phyloP scores from a whole-genome alignment of 768 basidiomycete genomes.

The Tulasnella sp. region DNA sequence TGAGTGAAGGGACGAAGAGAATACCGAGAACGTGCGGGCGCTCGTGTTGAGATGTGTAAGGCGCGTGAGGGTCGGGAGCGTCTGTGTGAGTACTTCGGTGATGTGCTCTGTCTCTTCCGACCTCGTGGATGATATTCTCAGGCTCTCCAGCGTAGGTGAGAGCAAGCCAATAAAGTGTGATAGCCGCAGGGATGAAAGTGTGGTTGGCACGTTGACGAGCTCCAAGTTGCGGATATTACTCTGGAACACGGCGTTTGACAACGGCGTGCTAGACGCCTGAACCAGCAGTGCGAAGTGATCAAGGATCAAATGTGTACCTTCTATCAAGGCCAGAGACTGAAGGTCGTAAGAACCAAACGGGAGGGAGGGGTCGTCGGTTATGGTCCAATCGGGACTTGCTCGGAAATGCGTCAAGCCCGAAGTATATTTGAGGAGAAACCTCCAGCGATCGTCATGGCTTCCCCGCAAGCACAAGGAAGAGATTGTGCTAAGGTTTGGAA shows the following conservation, averaged over 20 bases:
- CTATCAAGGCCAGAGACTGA: neutral
- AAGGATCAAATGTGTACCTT: neutral
- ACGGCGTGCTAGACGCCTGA: neutral
- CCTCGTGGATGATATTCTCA: neutral
- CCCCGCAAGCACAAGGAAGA: neutral
- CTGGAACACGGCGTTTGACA: neutral
- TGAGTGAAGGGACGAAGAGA: neutral
- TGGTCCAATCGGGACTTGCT: neutral
- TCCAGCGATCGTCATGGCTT: slow-evolving; percentile 5
- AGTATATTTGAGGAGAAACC: slow-evolving; percentile 6
- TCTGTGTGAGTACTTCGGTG: neutral
- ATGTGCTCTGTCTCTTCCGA: neutral
- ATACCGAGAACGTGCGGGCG: neutral
- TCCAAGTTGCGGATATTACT: neutral
- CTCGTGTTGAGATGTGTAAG: slow-evolving; percentile 1
- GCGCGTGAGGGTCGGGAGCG: neutral
- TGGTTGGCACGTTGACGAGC: neutral
- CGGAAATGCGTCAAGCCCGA: neutral
- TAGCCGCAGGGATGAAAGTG: neutral
- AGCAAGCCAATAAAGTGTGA: neutral
- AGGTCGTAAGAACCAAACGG: neutral
- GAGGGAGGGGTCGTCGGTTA: neutral
- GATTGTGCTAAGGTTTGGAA: slow-evolving; percentile 6
- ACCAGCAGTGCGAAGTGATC: neutral
- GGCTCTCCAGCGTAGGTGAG: neutral